Base-by-base conservation (phyloP, 768 basidiomycete species). In the Pulveroboletus frians region DNA sequence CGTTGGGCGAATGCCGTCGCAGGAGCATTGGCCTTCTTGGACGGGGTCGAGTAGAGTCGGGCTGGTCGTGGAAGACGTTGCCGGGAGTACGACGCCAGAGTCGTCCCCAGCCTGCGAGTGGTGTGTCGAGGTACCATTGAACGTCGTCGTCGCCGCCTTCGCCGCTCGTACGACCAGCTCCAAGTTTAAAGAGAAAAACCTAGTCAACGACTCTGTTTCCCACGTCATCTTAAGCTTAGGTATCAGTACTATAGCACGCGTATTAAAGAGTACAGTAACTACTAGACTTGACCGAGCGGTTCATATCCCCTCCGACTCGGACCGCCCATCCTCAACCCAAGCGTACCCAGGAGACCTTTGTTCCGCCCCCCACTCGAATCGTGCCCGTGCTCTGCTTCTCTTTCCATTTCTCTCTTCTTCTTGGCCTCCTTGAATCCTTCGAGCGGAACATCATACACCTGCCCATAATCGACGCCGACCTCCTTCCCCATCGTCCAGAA, bases 401-500 rank as follows among this genome's bases (percentile, higher is more conserved):
- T 56, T 59, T 85, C 85, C 62, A 69, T 69, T 62, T 77, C 74
- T 58, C 75, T 74, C 64, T 75, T 72, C 64, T 65, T 71, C 71
- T 85, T 83, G 55, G 83, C 88, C 67, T 88, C 87, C 45, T 69
- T 67, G 64, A 92, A 92, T 11, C 92, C 93, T 63, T 93, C 92
- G 3, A 73, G 54, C 5, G 94, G 93, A 21, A 98, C 81, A 68
- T 93, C 91, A 70, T 94, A 95, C 65, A 96, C 65, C 56, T 76
- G 73, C 46, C 90, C 88, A 70, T 96, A 99, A 65, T 94, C 85
- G 39, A 99, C 88, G 3, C 90, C 91, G 21, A 95, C 71, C 67
- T 91, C 88, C 51, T 75, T 75, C 20, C 93, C 91, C 48, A 78
- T 79, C 42, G 82, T 81, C 95, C 95, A 99, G 69, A 99, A 98